These are phyloP conservation scores for Dianthus caryophyllus DNA, from an alignment of 148 eudicot genomes.

Conservation along the genomic window DNA sequence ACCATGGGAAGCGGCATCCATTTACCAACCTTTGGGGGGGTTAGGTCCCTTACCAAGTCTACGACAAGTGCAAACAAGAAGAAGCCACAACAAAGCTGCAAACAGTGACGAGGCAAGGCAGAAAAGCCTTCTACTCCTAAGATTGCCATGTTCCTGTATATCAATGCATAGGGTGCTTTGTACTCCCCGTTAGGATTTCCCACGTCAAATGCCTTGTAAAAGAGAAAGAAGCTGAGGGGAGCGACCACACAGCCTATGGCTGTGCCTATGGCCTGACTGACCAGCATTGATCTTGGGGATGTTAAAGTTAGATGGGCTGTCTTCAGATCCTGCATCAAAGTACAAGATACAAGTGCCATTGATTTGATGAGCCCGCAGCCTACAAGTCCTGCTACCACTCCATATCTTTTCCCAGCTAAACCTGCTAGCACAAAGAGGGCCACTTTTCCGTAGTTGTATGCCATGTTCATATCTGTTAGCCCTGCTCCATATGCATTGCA, in stretches of 20 bases:
- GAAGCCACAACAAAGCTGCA: conserved; percentile 59
- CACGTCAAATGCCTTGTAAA: conserved; percentile 62
- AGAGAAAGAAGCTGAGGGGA: conserved; percentile 56
- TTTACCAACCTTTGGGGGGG: conserved; percentile 39
- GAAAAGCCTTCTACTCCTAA: conserved; percentile 72
- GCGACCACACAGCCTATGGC: conserved; percentile 60
- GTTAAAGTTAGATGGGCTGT: conserved; percentile 66
- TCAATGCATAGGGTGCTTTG: conserved; percentile 66
- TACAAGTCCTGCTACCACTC: conserved; percentile 71
- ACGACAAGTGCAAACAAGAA: conserved; percentile 46
- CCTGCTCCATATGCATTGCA: conserved; percentile 83
- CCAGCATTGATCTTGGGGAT: conserved; percentile 68
- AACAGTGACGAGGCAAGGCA: conserved; percentile 60
- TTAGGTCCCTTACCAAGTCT: conserved; percentile 44
- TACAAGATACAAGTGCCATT: conserved; percentile 54
- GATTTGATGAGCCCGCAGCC: conserved; percentile 75
- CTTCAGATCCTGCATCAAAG: conserved; percentile 66
- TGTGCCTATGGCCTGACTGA: conserved; percentile 68
- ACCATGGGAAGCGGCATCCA: conserved; percentile 74
- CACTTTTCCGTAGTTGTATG: conserved; percentile 70
- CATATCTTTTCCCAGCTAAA: conserved; percentile 45
- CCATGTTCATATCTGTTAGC: conserved; percentile 81
- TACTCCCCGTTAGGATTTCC: conserved; percentile 60
- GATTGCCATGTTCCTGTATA: conserved; percentile 73
- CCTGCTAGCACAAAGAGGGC: conserved; percentile 66